These are phyloP conservation scores for Rubia occidens DNA, from an alignment of 305 asterid species.

Conservation along the genomic window DNA sequence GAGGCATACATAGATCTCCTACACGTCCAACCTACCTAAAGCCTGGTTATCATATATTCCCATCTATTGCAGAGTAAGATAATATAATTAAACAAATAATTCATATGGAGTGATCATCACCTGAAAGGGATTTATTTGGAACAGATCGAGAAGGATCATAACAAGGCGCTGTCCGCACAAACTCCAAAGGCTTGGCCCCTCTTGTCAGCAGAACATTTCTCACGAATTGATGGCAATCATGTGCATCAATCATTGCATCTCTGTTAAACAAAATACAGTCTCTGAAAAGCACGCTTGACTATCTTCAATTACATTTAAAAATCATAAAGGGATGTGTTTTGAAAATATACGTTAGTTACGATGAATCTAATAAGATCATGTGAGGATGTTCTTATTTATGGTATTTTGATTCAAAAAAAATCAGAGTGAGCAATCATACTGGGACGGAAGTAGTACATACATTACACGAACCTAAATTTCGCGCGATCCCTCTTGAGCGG, in stretches of 20 bases:
- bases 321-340: neutral
- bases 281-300: neutral
- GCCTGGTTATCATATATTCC: neutral
- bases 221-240: constrained; percentile 64
- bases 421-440: neutral
- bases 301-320: neutral
- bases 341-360: neutral
- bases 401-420: neutral
- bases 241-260: constrained; percentile 39
- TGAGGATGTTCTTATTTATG: neutral
- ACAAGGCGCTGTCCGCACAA: constrained; percentile 61
- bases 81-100: neutral
- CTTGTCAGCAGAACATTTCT: constrained; percentile 50
- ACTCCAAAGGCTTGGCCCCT: constrained; percentile 65
- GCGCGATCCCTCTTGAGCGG: constrained; percentile 50
- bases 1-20: neutral
- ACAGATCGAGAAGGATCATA: constrained; percentile 41
- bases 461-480: constrained; percentile 43
- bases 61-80: neutral
- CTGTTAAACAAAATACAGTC: constrained; percentile 28
- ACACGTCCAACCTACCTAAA: neutral
- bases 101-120: constrained; percentile 31
- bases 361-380: neutral
- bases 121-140: constrained; percentile 31
- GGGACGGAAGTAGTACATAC: constrained; percentile 7